Evolutionary conservation across 805 yeast genomes (phyloP).

Genomic region (Saccharomycopsis sp.): DNA sequence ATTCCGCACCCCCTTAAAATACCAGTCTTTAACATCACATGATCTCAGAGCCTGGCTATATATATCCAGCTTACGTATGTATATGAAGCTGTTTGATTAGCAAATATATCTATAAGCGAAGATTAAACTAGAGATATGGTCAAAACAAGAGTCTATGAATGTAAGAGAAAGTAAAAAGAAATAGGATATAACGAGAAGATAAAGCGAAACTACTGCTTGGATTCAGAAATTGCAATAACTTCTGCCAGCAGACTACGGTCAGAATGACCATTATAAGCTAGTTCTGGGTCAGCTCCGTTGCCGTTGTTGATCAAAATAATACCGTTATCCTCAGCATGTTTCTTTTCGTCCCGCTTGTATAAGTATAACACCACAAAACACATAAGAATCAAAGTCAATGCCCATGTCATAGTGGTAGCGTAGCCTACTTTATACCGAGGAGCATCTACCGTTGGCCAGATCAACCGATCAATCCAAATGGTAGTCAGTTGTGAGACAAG

Average conservation of each 20-base stretch:
- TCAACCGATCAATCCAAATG: constrained; percentile 45
- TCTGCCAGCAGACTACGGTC: background rate
- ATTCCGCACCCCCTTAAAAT: no score
- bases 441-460: constrained; percentile 48
- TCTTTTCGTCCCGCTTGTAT: constrained; percentile 47
- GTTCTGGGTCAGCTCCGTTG: background rate
- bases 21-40: no score
- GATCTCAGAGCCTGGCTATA: no score
- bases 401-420: constrained; percentile 43
- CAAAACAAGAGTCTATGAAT: no score
- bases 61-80: no score
- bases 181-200: background rate
- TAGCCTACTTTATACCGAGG: constrained; percentile 53
- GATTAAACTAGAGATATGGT: no score
- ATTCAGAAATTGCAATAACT: background rate
- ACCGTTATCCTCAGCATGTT: constrained; percentile 41
- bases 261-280: background rate
- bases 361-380: constrained; percentile 46
- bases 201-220: background rate
- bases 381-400: constrained; percentile 41
- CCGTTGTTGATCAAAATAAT: constrained; percentile 30
- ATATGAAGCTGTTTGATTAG: no score
- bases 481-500: constrained; percentile 46
- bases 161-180: background rate
- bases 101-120: no score